A percentile compares a stretch with the other conserved stretches of the same genome.
Conservation (phyloP, 2,329 filamentous ascomycete genomes). For the Immersiporthe knoxdaviesiana region DNA sequence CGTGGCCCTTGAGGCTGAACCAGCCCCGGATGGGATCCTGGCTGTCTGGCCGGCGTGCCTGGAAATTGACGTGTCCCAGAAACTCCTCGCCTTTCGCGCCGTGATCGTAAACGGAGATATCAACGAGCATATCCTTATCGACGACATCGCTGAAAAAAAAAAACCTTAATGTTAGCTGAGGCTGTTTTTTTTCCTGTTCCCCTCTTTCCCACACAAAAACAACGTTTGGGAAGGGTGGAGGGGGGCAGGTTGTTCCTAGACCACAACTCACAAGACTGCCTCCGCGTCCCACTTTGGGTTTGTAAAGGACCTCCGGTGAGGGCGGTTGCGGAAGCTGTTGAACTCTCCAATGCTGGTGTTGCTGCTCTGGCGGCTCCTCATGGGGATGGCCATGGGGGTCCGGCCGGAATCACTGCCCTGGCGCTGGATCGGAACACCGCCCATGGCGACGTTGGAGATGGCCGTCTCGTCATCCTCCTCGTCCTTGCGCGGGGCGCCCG, state of each 20-base stretch:
- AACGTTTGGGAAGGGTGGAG: neutral
- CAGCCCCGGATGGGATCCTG: slow-evolving; percentile 78
- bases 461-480: slow-evolving; percentile 61
- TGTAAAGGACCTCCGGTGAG: slow-evolving; percentile 64
- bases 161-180: neutral
- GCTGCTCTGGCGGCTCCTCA: slow-evolving; percentile 95
- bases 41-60: slow-evolving; percentile 65
- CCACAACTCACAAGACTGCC: slow-evolving; percentile 80
- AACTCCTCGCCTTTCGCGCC: slow-evolving; percentile 82
- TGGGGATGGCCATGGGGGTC: slow-evolving; percentile 88
- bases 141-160: slow-evolving; percentile 98
- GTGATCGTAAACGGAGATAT: slow-evolving; percentile 91
- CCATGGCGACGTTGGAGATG: slow-evolving; percentile 46
- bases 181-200: neutral
- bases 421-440: slow-evolving; percentile 60
- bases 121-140: slow-evolving; percentile 85
- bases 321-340: slow-evolving; percentile 61
- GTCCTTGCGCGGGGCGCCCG: slow-evolving; percentile 72
- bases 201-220: no score
- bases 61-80: slow-evolving; percentile 84
- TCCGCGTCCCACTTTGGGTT: slow-evolving; percentile 96
- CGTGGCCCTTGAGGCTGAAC: slow-evolving; percentile 79
- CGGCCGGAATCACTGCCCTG: slow-evolving; percentile 81
- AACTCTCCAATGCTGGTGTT: slow-evolving; percentile 81
- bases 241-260: no score